Base-by-base conservation (phyloP, 1,284 basidiomycete species). In the Ustilago tritici region DNA sequence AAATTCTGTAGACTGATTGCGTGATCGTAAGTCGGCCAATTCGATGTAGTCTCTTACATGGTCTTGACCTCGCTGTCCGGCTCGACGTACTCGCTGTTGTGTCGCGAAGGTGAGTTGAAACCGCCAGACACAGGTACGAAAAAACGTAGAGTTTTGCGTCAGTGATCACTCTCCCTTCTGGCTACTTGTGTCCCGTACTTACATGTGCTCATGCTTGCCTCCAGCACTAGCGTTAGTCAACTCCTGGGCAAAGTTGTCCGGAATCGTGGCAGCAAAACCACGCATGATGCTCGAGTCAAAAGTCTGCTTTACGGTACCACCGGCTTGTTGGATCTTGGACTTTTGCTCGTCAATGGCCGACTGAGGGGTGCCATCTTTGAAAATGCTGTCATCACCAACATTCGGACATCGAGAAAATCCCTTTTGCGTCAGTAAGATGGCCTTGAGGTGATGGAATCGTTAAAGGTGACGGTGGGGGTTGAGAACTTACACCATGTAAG, bases 211-310 rank as follows among this genome's bases (percentile, higher is more conserved):
- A 35, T 82, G 80, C 63, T 75, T 70, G 40, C 82, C 80, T 19
- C 67, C 65, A 19, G 59, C 56, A n/a, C 62, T 75, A n/a, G 65
- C 61, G 10, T 64, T 65, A 3, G 61, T 70, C 46, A 82, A 61
- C 38, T 71, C 70, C 50, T 76, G 50, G 1, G 78, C 78, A 53
- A 74, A 58, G 49, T 63, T 61, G 7, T 77, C 67, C 11, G 80
- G 80, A 31, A 83, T 63, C 15, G 61, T 70, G 9, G 82, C 82
- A 3, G 79, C 75, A 49, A 84, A 82, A 8, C 81, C 82, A 56
- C 68, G 73, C 79, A 84, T 82, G 71, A 84, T 80, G 57, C 56
- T 61, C 55, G 71, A 76, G 46, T 84, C 80, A 56, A 76, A 84
- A 31, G 68, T 69, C 78, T 82, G 82, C 67, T 72, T 81, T 59